phyloP scores from a whole-genome alignment of 805 yeast genomes.

The Saccharomyces eubayanus region DNA sequence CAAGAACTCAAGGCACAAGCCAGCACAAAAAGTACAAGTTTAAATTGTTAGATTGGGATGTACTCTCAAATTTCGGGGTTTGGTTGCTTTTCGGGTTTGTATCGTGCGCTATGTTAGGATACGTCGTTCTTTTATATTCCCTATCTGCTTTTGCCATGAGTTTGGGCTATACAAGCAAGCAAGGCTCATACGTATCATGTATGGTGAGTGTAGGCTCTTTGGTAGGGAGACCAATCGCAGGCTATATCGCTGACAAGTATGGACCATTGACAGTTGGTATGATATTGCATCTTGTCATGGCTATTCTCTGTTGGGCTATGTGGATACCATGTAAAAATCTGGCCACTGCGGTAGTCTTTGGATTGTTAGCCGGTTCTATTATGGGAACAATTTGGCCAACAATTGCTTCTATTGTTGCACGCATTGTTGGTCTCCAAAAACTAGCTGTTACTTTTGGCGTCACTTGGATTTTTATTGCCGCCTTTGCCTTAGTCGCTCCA shows the following conservation, averaged over 20 bases:
- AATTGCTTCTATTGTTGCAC: conserved; percentile 42
- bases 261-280: conserved; percentile 46
- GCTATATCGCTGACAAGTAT: conserved; percentile 40
- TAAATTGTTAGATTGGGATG: conserved; percentile 35
- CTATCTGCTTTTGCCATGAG: conserved; percentile 53
- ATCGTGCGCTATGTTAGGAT: conserved; percentile 48
- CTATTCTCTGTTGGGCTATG: conserved; percentile 39
- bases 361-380: conserved; percentile 43
- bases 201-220: conserved; percentile 52
- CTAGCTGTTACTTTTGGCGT: conserved; percentile 42
- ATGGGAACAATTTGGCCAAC: conserved; percentile 60
- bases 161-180: conserved; percentile 45
- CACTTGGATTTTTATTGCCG: conserved; percentile 47
- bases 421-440: conserved; percentile 47
- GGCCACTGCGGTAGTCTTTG: conserved; percentile 48
- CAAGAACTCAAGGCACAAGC: conserved; percentile 29
- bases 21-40: conserved; percentile 12
- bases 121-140: conserved; percentile 50
- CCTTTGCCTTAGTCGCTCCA: conserved; percentile 48
- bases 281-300: conserved; percentile 33
- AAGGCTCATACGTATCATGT: conserved; percentile 52
- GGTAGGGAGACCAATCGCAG: conserved; percentile 49
- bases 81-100: conserved; percentile 37
- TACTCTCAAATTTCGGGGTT: conserved; percentile 35
- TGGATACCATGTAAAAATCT: conserved; percentile 52